Base-by-base conservation (phyloP, 177 flowering plant genomes). In the Vitis hybrid region DNA sequence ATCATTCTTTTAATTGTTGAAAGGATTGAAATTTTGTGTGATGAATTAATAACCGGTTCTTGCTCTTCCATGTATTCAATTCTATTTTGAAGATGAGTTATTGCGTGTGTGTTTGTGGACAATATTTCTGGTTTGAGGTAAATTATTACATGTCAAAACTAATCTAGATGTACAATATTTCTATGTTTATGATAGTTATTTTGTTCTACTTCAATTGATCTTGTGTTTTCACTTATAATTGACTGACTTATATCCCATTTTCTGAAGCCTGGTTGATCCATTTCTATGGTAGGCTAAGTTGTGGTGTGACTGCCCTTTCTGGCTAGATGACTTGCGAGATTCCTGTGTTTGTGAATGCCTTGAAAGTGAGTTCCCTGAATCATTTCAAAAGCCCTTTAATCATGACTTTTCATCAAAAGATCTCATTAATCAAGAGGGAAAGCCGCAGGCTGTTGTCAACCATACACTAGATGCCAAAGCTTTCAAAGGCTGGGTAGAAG, bases 221-320 rank as follows among this genome's bases (percentile, higher is more conserved):
- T 75, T 3, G 48, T 59, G 12, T 7, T 48, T 60, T 33, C 15
- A 1, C 15, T 33, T 10, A 26, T 22, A 14, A 48, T 51, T 39
- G 11, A 22, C 52, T 64, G 21, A 21, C 16, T 48, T n/a, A 11
- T 29, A 29, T 22, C 19, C 19, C 57, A 50, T 19, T 58, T 26
- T 57, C 33, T 56, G 31, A 49, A 62, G 29, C 7, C 60, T 59
- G 31, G 22, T 31, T 60, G 15, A 50, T 67, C 45, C 45, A 9
- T 58, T 74, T 45, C 56, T 68, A 22, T 65, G 60, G 19, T 77
- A 94, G 98, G 98, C 80, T 21, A 95, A 95, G 80, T 76, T 95
- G 72, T 93, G 96, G 97, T 95, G 99, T 80, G 93, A 95, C 75
- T 95, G 99, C 79, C 97, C 97, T 57, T 95, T 93, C 82, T 95